A percentile compares a stretch with the other conserved stretches of the same genome.
Evolutionary conservation across 768 basidiomycete species (phyloP).

Genomic region (Leccinum uliginosum): DNA sequence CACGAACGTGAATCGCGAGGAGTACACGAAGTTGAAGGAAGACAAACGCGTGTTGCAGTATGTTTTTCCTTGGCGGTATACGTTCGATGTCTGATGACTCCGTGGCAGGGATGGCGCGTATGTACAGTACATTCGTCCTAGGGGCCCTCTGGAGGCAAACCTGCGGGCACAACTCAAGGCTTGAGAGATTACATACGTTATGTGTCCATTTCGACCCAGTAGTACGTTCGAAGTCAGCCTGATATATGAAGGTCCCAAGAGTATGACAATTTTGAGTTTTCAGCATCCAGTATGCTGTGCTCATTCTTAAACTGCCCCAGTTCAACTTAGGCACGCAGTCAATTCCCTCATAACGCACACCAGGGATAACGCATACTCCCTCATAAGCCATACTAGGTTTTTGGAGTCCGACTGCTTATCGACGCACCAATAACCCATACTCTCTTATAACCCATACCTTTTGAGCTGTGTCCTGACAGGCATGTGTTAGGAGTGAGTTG

Average conservation of each 20-base stretch:
- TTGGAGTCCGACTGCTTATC: no score
- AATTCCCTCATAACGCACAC: no score
- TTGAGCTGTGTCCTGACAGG: no score
- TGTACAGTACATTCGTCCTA: slow-evolving; percentile 88
- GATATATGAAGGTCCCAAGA: not conserved
- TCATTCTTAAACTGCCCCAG: not conserved
- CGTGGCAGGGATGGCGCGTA: slow-evolving; percentile 75
- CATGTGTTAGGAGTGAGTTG: no score
- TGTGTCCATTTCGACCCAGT: slow-evolving; percentile 4
- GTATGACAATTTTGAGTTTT: not conserved
- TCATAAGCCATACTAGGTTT: no score
- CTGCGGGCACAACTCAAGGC: slow-evolving; percentile 79
- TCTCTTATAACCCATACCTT: no score
- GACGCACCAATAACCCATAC: no score
- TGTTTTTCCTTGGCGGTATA: slow-evolving; percentile 31
- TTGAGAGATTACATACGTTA: slow-evolving; percentile 30
- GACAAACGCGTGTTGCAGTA: slow-evolving; percentile 87
- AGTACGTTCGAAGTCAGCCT: not conserved
- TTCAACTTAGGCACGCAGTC: no score
- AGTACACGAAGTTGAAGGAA: slow-evolving; percentile 84
- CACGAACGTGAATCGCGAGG: slow-evolving; percentile 87
- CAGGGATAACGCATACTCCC: no score
- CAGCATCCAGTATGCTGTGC: not conserved
- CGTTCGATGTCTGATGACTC: not conserved
- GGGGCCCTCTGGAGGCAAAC: slow-evolving; percentile 82